These are phyloP conservation scores for Komagataella populi DNA, from an alignment of 805 yeast genomes.

Conservation along the genomic window DNA sequence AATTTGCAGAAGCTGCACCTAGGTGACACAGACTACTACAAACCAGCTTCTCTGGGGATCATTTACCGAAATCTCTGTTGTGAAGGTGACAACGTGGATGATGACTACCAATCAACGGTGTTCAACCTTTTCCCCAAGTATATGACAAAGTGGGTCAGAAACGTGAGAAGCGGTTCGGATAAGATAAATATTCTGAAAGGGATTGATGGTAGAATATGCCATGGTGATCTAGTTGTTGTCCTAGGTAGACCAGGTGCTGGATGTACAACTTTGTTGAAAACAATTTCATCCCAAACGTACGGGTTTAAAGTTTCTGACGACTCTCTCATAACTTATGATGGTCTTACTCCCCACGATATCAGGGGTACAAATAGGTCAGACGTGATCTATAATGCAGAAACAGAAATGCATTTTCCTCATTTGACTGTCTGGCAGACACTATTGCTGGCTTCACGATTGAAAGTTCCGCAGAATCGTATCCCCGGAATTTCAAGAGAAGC, in stretches of 20 bases:
- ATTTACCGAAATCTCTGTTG: constrained; percentile 48
- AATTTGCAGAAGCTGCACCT: constrained; percentile 38
- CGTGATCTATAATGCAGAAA: constrained; percentile 49
- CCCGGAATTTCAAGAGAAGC: constrained; percentile 33
- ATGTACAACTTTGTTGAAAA: constrained; percentile 46
- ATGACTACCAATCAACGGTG: constrained; percentile 56
- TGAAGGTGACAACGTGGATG: constrained; percentile 42
- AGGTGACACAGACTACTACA: constrained; percentile 46
- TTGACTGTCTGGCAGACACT: constrained; percentile 50
- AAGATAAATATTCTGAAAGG: constrained; percentile 33
- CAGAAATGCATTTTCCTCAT: constrained; percentile 52
- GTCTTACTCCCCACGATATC: constrained; percentile 31
- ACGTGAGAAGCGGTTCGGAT: constrained; percentile 5
- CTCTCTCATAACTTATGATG: constrained; percentile 34
- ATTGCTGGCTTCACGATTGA: constrained; percentile 36
- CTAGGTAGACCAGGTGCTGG: constrained; percentile 36
- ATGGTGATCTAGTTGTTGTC: constrained; percentile 17
- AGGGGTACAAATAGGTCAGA: constrained; percentile 41
- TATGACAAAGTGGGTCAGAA: constrained; percentile 6
- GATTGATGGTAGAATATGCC: constrained; percentile 32
- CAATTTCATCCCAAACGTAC: constrained; percentile 40
- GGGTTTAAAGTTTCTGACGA: constrained; percentile 36
- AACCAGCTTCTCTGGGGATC: constrained; percentile 42
- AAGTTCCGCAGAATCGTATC: constrained; percentile 44
- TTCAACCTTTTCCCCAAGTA: constrained; percentile 24